phyloP scores from a whole-genome alignment of 768 basidiomycete species.

The Trametes elegans region DNA sequence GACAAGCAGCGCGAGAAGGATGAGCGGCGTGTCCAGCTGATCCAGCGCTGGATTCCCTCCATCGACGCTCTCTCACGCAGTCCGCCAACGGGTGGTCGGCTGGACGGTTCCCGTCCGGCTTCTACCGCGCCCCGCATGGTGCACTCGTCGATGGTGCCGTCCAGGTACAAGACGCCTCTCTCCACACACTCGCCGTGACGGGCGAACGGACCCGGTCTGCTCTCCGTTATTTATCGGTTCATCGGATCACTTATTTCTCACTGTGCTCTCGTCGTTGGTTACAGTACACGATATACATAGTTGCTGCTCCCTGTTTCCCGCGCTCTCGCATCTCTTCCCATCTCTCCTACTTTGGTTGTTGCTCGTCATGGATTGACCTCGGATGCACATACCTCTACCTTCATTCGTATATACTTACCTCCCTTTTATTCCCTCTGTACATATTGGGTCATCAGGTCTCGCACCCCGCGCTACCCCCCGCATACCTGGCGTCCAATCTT shows the following conservation, averaged over 20 bases:
- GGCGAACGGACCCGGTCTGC: constrained; percentile 20
- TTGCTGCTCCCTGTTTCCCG: constrained; percentile 28
- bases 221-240: constrained; percentile 19
- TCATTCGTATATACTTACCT: constrained; percentile 32
- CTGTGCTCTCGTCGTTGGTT: constrained; percentile 23
- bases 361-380: constrained; percentile 20
- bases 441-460: constrained; percentile 18
- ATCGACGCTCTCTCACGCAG: constrained; percentile 24
- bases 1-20: constrained; percentile 34
- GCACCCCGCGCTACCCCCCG: constrained; percentile 21
- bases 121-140: constrained; percentile 1
- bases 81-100: constrained; percentile 34
- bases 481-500: constrained; percentile 16
- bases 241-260: constrained; percentile 22
- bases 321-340: constrained; percentile 18
- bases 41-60: constrained; percentile 67
- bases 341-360: constrained; percentile 22
- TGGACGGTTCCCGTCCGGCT: constrained; percentile 14
- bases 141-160: constrained; percentile 18
- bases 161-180: constrained; percentile 32
- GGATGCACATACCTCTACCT: constrained; percentile 26
- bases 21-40: constrained; percentile 30
- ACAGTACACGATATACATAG: constrained; percentile 28
- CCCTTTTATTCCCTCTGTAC: constrained; percentile 26
- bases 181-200: constrained; percentile 25